Evolutionary conservation across 1,284 basidiomycete genomes (phyloP).

Genomic region (Psilocybe mexicana): DNA sequence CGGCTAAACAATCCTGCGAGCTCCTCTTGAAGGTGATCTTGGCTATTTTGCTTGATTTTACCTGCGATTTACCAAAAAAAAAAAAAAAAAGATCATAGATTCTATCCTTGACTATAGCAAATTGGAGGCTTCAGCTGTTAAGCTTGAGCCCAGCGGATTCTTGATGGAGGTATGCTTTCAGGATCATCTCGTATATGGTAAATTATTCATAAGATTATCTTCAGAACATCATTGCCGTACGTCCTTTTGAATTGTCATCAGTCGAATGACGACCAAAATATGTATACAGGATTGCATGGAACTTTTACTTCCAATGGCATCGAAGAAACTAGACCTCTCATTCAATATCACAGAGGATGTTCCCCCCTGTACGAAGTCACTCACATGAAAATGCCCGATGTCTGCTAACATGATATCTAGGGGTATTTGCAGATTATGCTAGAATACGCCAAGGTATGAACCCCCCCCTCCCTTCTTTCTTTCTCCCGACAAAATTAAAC

Average conservation of each 20-base stretch:
- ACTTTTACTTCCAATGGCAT: slow-evolving; percentile 67
- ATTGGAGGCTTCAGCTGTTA: slow-evolving; percentile 70
- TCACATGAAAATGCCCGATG: slow-evolving; percentile 1
- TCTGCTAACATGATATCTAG: slow-evolving; percentile 31
- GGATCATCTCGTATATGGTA: not conserved
- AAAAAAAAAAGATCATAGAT: slow-evolving; percentile 65
- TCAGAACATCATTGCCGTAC: slow-evolving; percentile 65
- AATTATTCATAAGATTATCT: not conserved
- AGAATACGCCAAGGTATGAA: slow-evolving; percentile 65
- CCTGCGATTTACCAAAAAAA: not conserved
- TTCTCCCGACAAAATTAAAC: not conserved
- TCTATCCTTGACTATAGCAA: slow-evolving; percentile 76
- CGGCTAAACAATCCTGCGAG: slow-evolving; percentile 74
- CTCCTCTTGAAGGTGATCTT: slow-evolving; percentile 59
- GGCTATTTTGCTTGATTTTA: not conserved
- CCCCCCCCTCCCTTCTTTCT: not conserved
- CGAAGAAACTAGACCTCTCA: slow-evolving; percentile 68
- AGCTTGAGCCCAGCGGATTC: slow-evolving; percentile 66
- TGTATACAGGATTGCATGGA: slow-evolving; percentile 66
- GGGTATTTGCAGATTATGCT: slow-evolving; percentile 72
- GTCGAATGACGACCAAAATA: not conserved
- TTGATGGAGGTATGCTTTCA: slow-evolving; percentile 50
- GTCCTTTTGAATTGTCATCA: slow-evolving; percentile 18
- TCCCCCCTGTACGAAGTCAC: slow-evolving; percentile 49
- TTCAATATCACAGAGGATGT: slow-evolving; percentile 68